Evolutionary conservation across 2,329 filamentous ascomycete species (phyloP).

Genomic region (Metarhizium humberi): DNA sequence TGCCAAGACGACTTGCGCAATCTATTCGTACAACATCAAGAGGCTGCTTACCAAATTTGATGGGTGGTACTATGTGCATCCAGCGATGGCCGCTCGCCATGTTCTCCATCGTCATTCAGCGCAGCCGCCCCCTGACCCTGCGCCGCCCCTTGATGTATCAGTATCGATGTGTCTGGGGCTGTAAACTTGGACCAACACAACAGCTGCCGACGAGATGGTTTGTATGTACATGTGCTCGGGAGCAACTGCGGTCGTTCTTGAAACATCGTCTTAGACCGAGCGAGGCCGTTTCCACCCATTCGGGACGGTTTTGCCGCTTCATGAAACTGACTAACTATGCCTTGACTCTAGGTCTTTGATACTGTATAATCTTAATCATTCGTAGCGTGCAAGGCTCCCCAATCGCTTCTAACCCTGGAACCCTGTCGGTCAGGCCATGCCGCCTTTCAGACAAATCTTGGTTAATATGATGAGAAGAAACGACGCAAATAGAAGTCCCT

Average conservation of each 20-base stretch:
- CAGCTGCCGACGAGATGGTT: no score
- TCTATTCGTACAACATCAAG: background rate
- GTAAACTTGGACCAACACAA: background rate
- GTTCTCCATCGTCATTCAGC: no score
- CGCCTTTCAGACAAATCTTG: background rate
- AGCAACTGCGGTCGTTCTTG: no score
- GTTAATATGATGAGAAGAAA: background rate
- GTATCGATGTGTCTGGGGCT: background rate
- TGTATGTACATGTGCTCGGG: no score
- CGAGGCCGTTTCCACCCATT: no score
- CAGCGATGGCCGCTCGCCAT: no score
- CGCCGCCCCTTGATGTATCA: background rate
- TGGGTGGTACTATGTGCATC: no score
- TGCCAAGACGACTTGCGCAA: background rate
- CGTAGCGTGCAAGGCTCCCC: background rate
- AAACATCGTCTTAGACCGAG: no score
- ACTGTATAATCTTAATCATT: background rate
- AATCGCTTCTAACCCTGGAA: background rate
- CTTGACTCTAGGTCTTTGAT: background rate
- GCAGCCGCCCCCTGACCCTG: no score
- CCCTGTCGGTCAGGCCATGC: background rate
- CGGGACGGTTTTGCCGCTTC: background rate
- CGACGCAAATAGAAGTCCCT: background rate
- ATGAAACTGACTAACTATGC: background rate
- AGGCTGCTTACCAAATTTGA: no score